Conservation (phyloP, 305 asterid genomes). For the Plantago coronopus region DNA sequence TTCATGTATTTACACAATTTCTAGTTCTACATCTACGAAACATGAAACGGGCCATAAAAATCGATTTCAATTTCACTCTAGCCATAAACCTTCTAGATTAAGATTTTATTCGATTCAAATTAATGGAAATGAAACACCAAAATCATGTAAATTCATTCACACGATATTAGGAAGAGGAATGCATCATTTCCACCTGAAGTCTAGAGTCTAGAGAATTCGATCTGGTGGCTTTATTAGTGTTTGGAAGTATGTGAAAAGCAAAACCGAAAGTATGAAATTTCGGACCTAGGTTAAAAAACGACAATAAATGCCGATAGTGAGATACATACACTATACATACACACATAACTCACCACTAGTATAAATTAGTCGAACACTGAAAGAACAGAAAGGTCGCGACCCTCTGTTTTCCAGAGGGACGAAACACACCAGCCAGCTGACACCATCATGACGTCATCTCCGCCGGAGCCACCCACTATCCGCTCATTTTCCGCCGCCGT, state of each 20-base stretch:
- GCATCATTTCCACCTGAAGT: too few relatives aligned
- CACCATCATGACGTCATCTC: neutral
- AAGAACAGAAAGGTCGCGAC: neutral
- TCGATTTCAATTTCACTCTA: too few relatives aligned
- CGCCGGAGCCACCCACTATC: neutral
- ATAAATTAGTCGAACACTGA: neutral
- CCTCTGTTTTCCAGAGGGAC: neutral
- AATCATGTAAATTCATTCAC: too few relatives aligned
- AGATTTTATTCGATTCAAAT: too few relatives aligned
- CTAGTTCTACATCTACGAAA: too few relatives aligned
- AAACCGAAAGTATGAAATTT: neutral
- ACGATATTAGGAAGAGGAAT: too few relatives aligned
- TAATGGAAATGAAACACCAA: too few relatives aligned
- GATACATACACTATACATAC: neutral
- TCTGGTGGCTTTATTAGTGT: too few relatives aligned
- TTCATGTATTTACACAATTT: too few relatives aligned
- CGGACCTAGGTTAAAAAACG: neutral
- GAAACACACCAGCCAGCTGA: neutral
- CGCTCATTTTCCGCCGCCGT: neutral
- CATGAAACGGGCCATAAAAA: too few relatives aligned
- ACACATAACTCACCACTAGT: neutral
- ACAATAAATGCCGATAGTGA: neutral
- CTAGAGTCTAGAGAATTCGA: too few relatives aligned
- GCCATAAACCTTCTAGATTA: too few relatives aligned
- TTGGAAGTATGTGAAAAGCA: neutral